A percentile compares a stretch with the other conserved stretches of the same genome.
Conservation (phyloP, 2,329 filamentous ascomycete genomes). For the Neoarthrinium moseri region DNA sequence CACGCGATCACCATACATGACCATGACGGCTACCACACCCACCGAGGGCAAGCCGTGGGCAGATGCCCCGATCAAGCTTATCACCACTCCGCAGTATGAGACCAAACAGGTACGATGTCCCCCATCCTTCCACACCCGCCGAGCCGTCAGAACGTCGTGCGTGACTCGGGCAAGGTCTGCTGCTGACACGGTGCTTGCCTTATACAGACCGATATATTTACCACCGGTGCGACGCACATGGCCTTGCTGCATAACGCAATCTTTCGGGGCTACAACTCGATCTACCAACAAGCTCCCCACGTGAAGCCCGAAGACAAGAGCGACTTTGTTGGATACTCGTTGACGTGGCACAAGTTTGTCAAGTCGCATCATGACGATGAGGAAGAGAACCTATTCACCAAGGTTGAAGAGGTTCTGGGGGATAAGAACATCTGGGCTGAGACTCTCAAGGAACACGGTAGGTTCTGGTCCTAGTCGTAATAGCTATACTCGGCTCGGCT, state of each 20-base stretch:
- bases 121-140: neutral
- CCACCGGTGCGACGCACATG: constrained; percentile 60
- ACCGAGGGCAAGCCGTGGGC: constrained; percentile 43
- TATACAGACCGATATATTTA: constrained; percentile 56
- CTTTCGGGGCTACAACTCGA: constrained; percentile 62
- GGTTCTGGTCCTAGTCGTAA: constrained; percentile 14
- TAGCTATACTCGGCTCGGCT: too few relatives aligned
- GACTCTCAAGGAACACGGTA: constrained; percentile 56
- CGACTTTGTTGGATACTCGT: constrained; percentile 57
- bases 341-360: constrained; percentile 59
- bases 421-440: constrained; percentile 50
- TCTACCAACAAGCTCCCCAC: constrained; percentile 58
- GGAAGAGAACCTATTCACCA: constrained; percentile 54
- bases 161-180: too few relatives aligned
- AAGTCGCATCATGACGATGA: constrained; percentile 61
- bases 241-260: constrained; percentile 60
- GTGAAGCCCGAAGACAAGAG: constrained; percentile 49
- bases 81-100: constrained; percentile 51
- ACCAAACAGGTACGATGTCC: constrained; percentile 43
- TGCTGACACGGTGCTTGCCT: constrained; percentile 2
- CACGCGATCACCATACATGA: constrained; percentile 35
- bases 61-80: constrained; percentile 52
- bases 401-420: constrained; percentile 49
- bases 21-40: constrained; percentile 33
- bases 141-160: neutral